Conservation (phyloP, 257 asterid species). For the Solanum arcanum region DNA sequence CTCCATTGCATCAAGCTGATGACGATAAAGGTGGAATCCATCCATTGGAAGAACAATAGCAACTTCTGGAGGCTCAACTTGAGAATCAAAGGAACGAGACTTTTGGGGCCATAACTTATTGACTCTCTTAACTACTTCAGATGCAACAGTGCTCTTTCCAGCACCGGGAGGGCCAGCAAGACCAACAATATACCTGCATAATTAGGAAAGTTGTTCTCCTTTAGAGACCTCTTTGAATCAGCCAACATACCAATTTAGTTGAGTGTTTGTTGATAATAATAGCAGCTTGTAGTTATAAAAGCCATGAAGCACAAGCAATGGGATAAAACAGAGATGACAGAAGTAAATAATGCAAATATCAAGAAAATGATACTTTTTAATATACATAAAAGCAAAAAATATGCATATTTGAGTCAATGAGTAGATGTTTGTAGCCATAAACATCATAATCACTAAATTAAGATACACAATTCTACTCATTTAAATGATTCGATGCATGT, state of each 20-base stretch:
- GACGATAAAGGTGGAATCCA: constrained; percentile 94
- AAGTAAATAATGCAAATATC: neutral
- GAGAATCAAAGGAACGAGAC: constrained; percentile 52
- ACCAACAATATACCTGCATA: constrained; percentile 74
- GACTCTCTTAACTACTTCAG: constrained; percentile 57
- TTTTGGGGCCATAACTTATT: constrained; percentile 71
- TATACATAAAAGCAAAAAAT: neutral
- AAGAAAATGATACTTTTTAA: neutral
- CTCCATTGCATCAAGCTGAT: constrained; percentile 85
- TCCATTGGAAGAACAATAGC: constrained; percentile 93
- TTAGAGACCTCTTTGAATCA: neutral
- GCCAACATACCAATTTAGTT: neutral
- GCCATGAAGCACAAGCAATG: neutral
- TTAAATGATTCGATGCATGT: neutral
- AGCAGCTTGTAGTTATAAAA: neutral
- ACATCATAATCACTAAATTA: neutral
- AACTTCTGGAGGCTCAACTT: constrained; percentile 60
- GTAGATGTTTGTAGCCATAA: neutral
- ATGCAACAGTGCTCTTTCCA: constrained; percentile 86
- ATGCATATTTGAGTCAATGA: neutral
- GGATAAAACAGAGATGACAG: neutral
- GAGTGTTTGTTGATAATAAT: neutral
- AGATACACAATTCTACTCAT: neutral
- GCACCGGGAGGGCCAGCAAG: constrained; percentile 97
- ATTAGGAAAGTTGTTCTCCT: constrained; percentile 1